Base-by-base conservation (phyloP, 2,329 filamentous ascomycete genomes). In the Talaromyces sp. region DNA sequence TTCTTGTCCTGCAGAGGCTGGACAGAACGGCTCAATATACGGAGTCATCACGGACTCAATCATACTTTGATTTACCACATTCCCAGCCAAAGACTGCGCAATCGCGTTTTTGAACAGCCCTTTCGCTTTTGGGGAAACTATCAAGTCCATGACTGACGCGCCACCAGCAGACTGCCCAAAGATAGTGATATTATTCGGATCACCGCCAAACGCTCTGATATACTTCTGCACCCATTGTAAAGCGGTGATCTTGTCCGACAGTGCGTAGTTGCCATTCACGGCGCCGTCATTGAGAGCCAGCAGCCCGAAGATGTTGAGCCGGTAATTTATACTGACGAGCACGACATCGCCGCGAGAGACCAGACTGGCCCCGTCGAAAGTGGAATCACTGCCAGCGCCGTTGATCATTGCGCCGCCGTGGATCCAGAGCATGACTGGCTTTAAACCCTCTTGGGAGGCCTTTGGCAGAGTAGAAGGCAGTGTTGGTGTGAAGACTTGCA, bases 131-230 rank as follows among this genome's bases (percentile, higher is more conserved):
- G 57, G 61, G 21, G 59, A 62, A 23, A 37, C 33, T 2, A 64
- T 42, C 39, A 61, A 31, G 54, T 58, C 28, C 46, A 64, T 64
- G 18, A 64, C 59, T 18, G 63, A 64, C 2, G 59, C 63, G 18
- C 73, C 82, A 40, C 83, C 83, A 33, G 83, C 82, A 44, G 78
- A 82, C 67, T 83, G 75, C 3, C 82, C 82, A 33, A 83, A 76
- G 5, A 83, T 75, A 1, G 82, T 84, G 46, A 85, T 77, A 12
- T 76, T 75, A 3, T 75, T 71, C 3, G 76, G 70, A 62, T 79
- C 73, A 21, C 77, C 77, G 14, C 77, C 76, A 66, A 79, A 79
- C 2, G 68, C 71, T 16, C 67, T 67, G 50, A 79, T 79, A 58
- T 79, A 73, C 28, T 71, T 71, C 52, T 71, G 68, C 35, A 78